Evolutionary conservation across 306 rosid species (phyloP).

Genomic region (Abrus pulchellus): DNA sequence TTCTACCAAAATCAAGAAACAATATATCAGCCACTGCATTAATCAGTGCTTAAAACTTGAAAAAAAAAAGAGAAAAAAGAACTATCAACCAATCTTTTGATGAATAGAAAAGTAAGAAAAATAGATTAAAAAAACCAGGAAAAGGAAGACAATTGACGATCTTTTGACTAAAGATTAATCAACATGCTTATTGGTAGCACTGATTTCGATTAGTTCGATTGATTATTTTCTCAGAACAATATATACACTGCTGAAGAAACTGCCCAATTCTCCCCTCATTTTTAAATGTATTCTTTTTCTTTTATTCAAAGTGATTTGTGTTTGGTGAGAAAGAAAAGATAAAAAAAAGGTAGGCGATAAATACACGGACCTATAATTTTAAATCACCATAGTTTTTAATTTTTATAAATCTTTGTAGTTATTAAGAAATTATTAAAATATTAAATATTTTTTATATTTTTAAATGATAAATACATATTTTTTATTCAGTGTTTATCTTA

Average conservation of each 20-base stretch:
- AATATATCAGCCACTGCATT: not conserved
- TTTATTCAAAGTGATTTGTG: conserved; percentile 2
- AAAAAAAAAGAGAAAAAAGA: not conserved
- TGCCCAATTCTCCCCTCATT: not conserved
- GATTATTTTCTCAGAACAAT: conserved; percentile 6
- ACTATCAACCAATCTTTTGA: not conserved
- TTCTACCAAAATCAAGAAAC: not conserved
- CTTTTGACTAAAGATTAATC: conserved; percentile 21
- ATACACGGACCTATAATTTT: not conserved
- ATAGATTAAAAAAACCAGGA: not conserved
- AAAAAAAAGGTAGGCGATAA: not conserved
- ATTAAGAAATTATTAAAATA: too few relatives aligned
- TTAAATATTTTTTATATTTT: too few relatives aligned
- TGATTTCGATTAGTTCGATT: conserved; percentile 30
- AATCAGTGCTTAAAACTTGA: not conserved
- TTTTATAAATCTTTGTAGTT: too few relatives aligned
- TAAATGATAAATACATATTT: too few relatives aligned
- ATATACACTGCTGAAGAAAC: not conserved
- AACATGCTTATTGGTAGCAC: conserved; percentile 27
- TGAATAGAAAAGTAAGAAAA: not conserved
- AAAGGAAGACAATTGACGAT: not conserved
- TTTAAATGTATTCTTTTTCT: not conserved
- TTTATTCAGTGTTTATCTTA: too few relatives aligned
- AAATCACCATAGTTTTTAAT: too few relatives aligned
- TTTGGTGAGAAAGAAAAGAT: conserved; percentile 40